These are phyloP conservation scores for Hondaea fermentalgiana DNA, from an alignment of 108 stramenopile genomes.

Conservation along the genomic window DNA sequence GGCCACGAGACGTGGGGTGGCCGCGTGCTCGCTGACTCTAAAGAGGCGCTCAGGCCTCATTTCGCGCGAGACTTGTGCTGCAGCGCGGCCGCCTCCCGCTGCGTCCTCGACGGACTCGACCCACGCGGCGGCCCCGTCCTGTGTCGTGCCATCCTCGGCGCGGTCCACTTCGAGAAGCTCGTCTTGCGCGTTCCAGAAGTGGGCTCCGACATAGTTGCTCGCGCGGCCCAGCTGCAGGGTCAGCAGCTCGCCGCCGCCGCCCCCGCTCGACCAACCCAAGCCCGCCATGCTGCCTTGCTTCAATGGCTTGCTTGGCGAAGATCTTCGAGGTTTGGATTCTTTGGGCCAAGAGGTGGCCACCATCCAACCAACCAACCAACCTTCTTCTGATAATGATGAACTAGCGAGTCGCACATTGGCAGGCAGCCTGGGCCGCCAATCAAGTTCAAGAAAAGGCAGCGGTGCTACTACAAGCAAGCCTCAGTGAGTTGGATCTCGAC, in stretches of 20 bases:
- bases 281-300: neutral
- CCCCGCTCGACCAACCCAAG: neutral
- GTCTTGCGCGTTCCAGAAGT: constrained; percentile 3
- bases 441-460: too few species aligned
- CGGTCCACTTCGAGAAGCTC: neutral
- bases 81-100: neutral
- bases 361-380: too few species aligned
- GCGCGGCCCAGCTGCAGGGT: neutral
- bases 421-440: too few species aligned
- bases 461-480: too few species aligned
- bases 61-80: neutral
- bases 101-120: neutral
- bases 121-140: neutral
- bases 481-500: too few species aligned
- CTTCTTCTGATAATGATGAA: too few species aligned
- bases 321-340: too few species aligned
- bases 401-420: too few species aligned
- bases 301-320: too few species aligned
- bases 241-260: neutral
- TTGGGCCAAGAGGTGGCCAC: too few species aligned
- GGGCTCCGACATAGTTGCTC: neutral
- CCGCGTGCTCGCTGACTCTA: neutral
- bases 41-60: neutral
- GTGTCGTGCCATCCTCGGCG: neutral
- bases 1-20: neutral